Base-by-base conservation (phyloP, 73 alveolate species). In the Breviolum minutum region DNA sequence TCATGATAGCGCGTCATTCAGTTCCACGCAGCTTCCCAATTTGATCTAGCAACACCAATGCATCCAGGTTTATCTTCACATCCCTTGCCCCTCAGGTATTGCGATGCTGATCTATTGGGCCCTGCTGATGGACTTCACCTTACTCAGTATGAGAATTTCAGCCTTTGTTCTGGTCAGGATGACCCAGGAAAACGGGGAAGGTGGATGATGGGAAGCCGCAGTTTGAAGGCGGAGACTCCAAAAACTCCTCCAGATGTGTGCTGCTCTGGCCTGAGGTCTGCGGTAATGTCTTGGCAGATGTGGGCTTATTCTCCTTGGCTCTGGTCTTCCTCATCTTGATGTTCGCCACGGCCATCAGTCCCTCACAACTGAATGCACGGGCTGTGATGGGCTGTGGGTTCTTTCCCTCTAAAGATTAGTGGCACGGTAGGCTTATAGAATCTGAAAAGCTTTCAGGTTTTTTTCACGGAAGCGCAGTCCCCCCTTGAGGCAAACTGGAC, bases 81-180 rank as follows among this genome's bases (percentile, higher is more conserved):
- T 3, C 54, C 54, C 54, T 40, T 40, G 54, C 81, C 26, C 81
- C 13, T 48, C 26, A 92, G 98, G 98, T 66, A 40, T 92, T 12
- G 98, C 98, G 69, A 92, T 92, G 98, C 63, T 92, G 81, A 74
- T 92, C 80, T 92, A 92, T 54, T 92, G 98, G 98, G 98, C 90
- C 16, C 30, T 92, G 79, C 80, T 92, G n/a, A 92, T 92, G 98
- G 98, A 92, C 98, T 92, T 92, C 90, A 92, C 98, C 81, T n/a
- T 92, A 26, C 90, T 92, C 60, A 71, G 90, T 80, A 92, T 92
- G 98, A 66, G 98, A 40, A 92, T 92, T 27, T 92, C 98, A 14
- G 98, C 98, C 80, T 92, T 92, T 40, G 98, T 92, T 20, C 60
- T 92, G 98, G 98, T 84, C 63, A 32, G 62, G 79, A 40, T 40